Base-by-base conservation (phyloP, 2,329 filamentous ascomycete genomes). In the Didymella glomerata region DNA sequence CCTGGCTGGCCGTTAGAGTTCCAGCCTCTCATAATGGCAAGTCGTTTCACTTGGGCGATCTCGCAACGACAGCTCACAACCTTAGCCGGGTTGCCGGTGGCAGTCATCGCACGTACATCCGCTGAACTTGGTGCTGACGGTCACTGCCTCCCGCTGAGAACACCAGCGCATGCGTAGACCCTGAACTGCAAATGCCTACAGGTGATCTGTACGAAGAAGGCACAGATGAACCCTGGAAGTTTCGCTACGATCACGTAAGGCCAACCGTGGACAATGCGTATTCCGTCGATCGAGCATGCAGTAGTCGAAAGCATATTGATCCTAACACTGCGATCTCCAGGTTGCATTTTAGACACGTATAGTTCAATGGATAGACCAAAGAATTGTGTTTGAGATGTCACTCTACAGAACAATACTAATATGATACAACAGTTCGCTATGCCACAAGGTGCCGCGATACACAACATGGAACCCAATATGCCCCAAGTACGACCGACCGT, bases 121-220 rank as follows among this genome's bases (percentile, higher is more conserved):
- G 62, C 45, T 30, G 50, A 53, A 44, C 53, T 36, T 53, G 54
- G 57, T 54, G 50, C 40, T 54, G 47, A 55, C 49, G 61, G 65
- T 59, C 68, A 64, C 59, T 66, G 68, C 68, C 63, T 68, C 54
- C 57, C 60, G 62, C 40, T 54, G 46, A 56, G 47, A 40, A 50
- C 50, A 54, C 49, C 50, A 45, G 25, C 16, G 30, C 24, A 44
- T 30, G 36, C 48, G 41, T 36, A 54, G 34, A 50, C 46, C 50
- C 48, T 61, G 54, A 27, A 30, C 54, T 46, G 63, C 64, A 64
- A 46, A 60, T 41, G 50, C 54, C 64, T 55, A 61, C 45, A 46
- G 47, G 55, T 48, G 61, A 57, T 45, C 50, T 54, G 50, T 38
- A 59, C 46, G 18, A 32, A 32, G 8, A 25, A 40, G 46, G 40